Percentiles rank a stretch among this genome's conserved stretches.
Conservation (phyloP, 495 filamentous ascomycete genomes). For the Pyrenopolyporus hunteri region DNA sequence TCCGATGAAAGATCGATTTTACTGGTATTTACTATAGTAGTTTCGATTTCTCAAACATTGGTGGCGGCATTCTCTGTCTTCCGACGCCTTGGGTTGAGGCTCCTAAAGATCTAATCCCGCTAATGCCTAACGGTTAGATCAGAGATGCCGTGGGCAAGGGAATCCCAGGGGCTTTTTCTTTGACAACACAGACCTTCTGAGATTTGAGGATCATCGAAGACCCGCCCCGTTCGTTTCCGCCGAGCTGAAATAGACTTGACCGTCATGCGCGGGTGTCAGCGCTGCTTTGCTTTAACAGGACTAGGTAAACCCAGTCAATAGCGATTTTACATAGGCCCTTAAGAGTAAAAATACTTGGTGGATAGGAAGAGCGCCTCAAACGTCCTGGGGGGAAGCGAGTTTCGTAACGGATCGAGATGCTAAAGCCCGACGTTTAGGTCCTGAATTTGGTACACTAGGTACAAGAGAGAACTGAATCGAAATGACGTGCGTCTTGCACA, state of each 20-base stretch:
- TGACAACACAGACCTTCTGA: constrained; percentile 15
- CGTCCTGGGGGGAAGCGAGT: constrained; percentile 32
- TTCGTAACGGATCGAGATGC: constrained; percentile 25
- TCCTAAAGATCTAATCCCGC: constrained; percentile 35
- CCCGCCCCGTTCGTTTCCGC: constrained; percentile 23
- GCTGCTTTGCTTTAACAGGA: constrained; percentile 10
- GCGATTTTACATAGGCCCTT: constrained; percentile 7
- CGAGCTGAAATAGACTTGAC: constrained; percentile 20
- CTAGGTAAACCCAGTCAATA: constrained; percentile 19
- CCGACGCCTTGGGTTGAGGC: constrained; percentile 23
- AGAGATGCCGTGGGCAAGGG: constrained; percentile 28
- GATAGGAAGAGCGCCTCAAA: constrained; percentile 28
- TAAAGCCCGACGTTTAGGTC: neutral
- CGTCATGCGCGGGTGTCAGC: constrained; percentile 13
- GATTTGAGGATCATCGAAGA: constrained; percentile 36
- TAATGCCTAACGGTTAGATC: constrained; percentile 22
- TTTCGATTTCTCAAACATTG: constrained; percentile 35
- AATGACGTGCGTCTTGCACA: constrained; percentile 3
- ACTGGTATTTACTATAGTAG: no score
- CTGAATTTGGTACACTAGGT: neutral
- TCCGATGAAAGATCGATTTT: constrained; percentile 20
- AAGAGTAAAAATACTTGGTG: no score
- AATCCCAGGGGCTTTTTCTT: constrained; percentile 5
- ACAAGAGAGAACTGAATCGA: neutral
- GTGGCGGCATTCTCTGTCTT: neutral